phyloP scores from a whole-genome alignment of 23 red algal genomes.

The Gracilaria domingensis region DNA sequence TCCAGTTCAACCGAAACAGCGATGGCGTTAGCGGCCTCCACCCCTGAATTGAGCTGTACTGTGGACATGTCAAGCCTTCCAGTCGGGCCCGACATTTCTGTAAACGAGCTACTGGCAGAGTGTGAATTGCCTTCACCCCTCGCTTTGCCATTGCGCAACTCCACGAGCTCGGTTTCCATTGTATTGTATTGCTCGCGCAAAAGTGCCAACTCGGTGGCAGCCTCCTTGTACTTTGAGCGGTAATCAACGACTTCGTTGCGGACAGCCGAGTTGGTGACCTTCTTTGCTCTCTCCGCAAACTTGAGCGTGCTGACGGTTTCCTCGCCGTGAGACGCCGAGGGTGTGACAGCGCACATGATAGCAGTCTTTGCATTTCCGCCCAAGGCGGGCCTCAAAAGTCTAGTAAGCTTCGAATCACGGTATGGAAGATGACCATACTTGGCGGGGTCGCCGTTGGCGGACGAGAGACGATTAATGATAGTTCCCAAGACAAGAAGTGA shows the following conservation, averaged over 20 bases:
- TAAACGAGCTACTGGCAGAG: slow-evolving; percentile 50
- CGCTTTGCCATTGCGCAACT: slow-evolving; percentile 1
- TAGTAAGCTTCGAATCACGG: slow-evolving; percentile 88
- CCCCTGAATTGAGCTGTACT: slow-evolving; percentile 28
- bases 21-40: slow-evolving; percentile 28
- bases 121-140: slow-evolving; percentile 3
- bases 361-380: slow-evolving; percentile 93
- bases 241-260: slow-evolving; percentile 94
- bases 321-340: slow-evolving; percentile 68
- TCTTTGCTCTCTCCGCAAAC: slow-evolving; percentile 95
- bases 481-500: slow-evolving; percentile 82
- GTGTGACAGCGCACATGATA: slow-evolving; percentile 83
- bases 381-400: slow-evolving; percentile 83
- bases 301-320: slow-evolving; percentile 95
- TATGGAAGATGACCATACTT: slow-evolving; percentile 83
- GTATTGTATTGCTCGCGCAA: slow-evolving; percentile 55
- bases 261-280: slow-evolving; percentile 83
- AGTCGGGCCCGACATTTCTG: slow-evolving; percentile 29
- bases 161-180: slow-evolving; percentile 39
- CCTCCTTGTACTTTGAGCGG: slow-evolving; percentile 79
- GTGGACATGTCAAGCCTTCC: slow-evolving; percentile 7
- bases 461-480: slow-evolving; percentile 84
- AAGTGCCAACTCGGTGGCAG: slow-evolving; percentile 68
- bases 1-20: slow-evolving; percentile 53
- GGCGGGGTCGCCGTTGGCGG: slow-evolving; percentile 42